Evolutionary conservation across 306 rosid genomes (phyloP), one percentile per base, ranked within the genome.

Genomic region (Psophocarpus tetragonolobus): DNA sequence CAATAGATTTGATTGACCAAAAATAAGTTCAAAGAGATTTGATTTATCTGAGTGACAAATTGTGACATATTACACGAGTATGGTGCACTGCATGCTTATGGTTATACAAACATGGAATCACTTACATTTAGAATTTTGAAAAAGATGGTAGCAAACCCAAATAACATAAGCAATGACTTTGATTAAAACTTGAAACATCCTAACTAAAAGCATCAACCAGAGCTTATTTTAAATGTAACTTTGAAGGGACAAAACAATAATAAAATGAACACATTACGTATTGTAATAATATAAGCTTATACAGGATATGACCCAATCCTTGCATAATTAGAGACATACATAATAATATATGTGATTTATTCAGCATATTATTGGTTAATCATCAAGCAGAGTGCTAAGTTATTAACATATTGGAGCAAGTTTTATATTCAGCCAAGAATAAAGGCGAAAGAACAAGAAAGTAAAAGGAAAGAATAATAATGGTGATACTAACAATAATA

Each of bases 1-100:
- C 53, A 47, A 48, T 3, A 48, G 11, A n/a, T n/a, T 48, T 48
- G 54, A n/a, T 48, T 48, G 23, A 48, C 18, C 21, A n/a, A 5
- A 5, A n/a, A n/a, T 5, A 47, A n/a, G 51, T 48, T 32, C 65
- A 78, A 82, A 32, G 75, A 61, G 66, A 61, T 63, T 75, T 30
- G 63, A 71, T 64, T 70, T 76, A 18, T 48, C 17, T 8, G 33
- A 51, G 11, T 44, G 73, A 73, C 68, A 68, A 56, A 67, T 57
- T 64, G 50, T 76, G 11, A 13, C 58, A 18, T 39, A 23, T 17
- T 65, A 36, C 61, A 35, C 20, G 71, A 82, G 30, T 64, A 53
- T 24, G 47, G 61, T 10, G 47, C 23, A 8, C 13, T 71, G 33
- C 38, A 54, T 71, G 41, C 53, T 39, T 35, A 36, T 45, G 54